Evolutionary conservation across 768 basidiomycete genomes (phyloP).

Genomic region (Strobilomyces echinocephalus): DNA sequence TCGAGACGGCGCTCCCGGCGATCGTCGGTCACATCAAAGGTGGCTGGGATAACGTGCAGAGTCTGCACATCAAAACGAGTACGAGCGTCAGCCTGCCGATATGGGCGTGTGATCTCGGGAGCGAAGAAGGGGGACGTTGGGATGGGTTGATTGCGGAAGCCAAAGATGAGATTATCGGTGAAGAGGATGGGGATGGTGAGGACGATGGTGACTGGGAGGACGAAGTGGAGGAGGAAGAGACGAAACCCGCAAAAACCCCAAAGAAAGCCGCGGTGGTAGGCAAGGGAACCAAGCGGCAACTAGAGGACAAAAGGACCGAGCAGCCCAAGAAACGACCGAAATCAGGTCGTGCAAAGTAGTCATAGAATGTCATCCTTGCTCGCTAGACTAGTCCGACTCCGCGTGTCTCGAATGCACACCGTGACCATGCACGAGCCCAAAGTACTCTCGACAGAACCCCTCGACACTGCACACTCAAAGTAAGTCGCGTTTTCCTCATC

Average conservation of each 20-base stretch:
- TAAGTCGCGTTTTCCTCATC: constrained; percentile 22
- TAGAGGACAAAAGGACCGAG: constrained; percentile 7
- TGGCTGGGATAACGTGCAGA: constrained; percentile 89
- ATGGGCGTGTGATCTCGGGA: constrained; percentile 77
- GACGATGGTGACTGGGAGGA: background rate
- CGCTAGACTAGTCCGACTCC: constrained; percentile 4
- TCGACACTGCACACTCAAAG: constrained; percentile 57
- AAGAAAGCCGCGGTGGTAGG: background rate
- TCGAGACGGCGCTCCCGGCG: constrained; percentile 71
- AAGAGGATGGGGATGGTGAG: background rate
- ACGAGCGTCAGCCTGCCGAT: constrained; percentile 83
- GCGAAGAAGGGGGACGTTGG: constrained; percentile 32
- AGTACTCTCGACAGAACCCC: constrained; percentile 48
- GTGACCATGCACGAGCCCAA: constrained; percentile 38
- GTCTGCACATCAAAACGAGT: constrained; percentile 85
- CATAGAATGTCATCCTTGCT: constrained; percentile 3
- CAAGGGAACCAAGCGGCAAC: constrained; percentile 9
- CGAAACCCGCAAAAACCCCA: background rate
- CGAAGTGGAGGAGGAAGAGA: background rate
- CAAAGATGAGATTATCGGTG: background rate
- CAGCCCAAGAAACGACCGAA: constrained; percentile 15
- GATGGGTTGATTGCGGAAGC: constrained; percentile 21
- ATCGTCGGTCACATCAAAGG: constrained; percentile 66
- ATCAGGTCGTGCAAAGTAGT: background rate
- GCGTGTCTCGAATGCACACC: constrained; percentile 2